Evolutionary conservation across 257 asterid genomes (phyloP), one percentile per base, ranked within the genome.

Genomic region (Primulina eburnea): DNA sequence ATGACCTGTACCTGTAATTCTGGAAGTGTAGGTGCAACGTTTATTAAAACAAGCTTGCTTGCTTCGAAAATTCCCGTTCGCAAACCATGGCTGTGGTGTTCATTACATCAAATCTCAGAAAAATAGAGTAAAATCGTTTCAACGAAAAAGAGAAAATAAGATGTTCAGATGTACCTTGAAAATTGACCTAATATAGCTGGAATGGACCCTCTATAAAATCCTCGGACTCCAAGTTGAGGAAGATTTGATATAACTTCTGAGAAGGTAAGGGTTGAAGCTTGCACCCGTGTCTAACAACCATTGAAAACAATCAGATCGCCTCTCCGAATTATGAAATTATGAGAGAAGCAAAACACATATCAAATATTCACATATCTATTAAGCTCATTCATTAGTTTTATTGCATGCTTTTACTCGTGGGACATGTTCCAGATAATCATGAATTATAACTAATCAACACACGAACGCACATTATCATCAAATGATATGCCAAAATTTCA

Each of bases 181-280:
- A 94, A 94, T 75, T 94, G 99, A 66, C 99, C 99, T 56, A 87
- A 70, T 80, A 94, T 94, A 38, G 99, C 97, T 33, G 99, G 99
- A 83, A 91, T 77, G 12, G 99, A 94, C 11, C 99, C 99, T 69
- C 93, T 83, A 79, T 94, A 94, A 38, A 94, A 76, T 75, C 96
- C 98, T 12, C 82, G 89, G 53, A 79, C 82, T 73, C 99, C 99
- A 75, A 89, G 72, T 78, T 91, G 89, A 35, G 97, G 97, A 80
- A 94, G 89, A 85, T 84, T 91, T 35, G 99, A 69, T 72, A 94
- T 65, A 79, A 94, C 85, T 79, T 89, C 95, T 18, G 96, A 88
- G 74, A 94, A 88, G 59, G 85, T 76, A 78, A 94, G 96, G 38
- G 97, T 88, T 73, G 99, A 91, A 73, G 99, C 97, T 89, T 94